Evolutionary conservation across 1,284 basidiomycete genomes (phyloP), one percentile per base, ranked within the genome.

Genomic region (Baeospora myosura): DNA sequence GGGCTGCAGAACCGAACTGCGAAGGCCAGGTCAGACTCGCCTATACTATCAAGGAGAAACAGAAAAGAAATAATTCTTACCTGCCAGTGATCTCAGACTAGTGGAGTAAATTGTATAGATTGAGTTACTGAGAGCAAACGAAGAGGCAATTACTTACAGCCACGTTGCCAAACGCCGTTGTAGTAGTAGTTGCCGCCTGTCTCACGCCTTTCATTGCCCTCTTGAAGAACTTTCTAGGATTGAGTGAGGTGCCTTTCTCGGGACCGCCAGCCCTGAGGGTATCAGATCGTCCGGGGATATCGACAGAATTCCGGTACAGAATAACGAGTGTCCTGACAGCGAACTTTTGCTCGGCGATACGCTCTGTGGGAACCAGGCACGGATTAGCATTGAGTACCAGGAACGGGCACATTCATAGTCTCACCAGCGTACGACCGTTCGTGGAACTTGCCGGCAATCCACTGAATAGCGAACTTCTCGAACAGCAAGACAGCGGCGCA

Each of bases 401-500:
- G 26, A 28, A 28, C n/a, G 26, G 26, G n/a, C n/a, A n/a, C 8
- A 8, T n/a, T 8, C 26, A 8, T 8, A 28, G 3, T 58, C 69
- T 22, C 36, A 80, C 81, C 81, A 42, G 86, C 85, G 58, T 92
- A 95, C 6, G 87, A 89, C 49, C 84, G 75, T 55, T 88, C 83
- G 63, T 95, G 91, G 71, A 94, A 95, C 56, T 85, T 86, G 51
- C 64, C 68, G 46, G 87, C 86, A 51, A 94, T 90, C 66, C 81
- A 80, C 59, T 96, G 93, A 43, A 96, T 87, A 11, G 83, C 61
- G 48, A 93, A 76, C 60, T 97, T 97, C 60, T 95, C 90, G 39
- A 74, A 79, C 6, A 88, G 70, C 5, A 93, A 71, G 18, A 93
- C 71, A 25, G 76, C 71, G 0, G 82, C 64, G 55, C 82, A 88